phyloP scores from a whole-genome alignment of 805 yeast genomes.

The Suhomyces emberorum region DNA sequence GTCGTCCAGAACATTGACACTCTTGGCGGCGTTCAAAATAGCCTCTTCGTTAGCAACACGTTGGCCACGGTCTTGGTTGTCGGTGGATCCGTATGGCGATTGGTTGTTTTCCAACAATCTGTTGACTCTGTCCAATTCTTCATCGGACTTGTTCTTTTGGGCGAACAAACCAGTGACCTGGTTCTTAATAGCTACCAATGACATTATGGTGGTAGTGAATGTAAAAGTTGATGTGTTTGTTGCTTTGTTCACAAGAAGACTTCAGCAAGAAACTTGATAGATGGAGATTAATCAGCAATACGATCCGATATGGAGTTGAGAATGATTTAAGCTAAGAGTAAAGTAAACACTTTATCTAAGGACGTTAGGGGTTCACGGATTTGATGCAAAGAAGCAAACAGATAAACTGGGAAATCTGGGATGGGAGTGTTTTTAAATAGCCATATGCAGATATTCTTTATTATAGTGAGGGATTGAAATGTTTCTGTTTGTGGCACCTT shows the following conservation, averaged over 20 bases:
- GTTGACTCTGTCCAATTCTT: slow-evolving; percentile 29
- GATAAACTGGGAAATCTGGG: background rate
- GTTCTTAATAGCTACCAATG: slow-evolving; percentile 37
- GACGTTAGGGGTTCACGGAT: too few relatives aligned
- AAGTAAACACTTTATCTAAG: too few relatives aligned
- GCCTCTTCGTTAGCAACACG: slow-evolving; percentile 37
- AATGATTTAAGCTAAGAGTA: too few relatives aligned
- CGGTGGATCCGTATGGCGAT: slow-evolving; percentile 36
- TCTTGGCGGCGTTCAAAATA: slow-evolving; percentile 27
- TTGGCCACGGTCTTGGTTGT: slow-evolving; percentile 31
- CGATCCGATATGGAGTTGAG: too few relatives aligned
- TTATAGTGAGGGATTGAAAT: background rate
- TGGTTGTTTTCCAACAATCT: slow-evolving; percentile 31
- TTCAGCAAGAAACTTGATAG: background rate
- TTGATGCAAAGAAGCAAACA: background rate
- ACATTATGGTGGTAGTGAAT: too few relatives aligned
- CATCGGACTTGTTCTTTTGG: slow-evolving; percentile 22
- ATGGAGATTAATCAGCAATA: too few relatives aligned
- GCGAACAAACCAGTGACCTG: slow-evolving; percentile 26
- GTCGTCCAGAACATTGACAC: slow-evolving; percentile 18
- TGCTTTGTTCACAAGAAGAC: background rate
- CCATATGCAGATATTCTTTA: background rate
- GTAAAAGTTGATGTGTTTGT: background rate
- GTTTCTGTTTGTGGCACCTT: background rate
- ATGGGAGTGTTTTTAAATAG: background rate